Base-by-base conservation (phyloP, 306 rosid genomes). In the Cyamopsis tetragonoloba region DNA sequence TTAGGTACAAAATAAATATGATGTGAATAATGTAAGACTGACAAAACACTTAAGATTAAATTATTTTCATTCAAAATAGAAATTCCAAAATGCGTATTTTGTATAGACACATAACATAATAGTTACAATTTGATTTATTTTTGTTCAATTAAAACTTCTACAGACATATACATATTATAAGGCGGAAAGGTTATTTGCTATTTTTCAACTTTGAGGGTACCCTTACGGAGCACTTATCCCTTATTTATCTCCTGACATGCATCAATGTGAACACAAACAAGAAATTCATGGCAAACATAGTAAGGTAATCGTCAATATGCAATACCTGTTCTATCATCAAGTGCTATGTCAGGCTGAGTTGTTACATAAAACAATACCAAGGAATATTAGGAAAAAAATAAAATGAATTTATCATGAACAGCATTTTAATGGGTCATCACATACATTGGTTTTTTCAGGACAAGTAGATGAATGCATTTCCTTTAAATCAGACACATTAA, bases 361-460 rank as follows among this genome's bases (percentile, higher is more conserved):
- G 37, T 58, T 44, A 19, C 10, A 24, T 71, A 30, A 44, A 57
- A 19, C 39, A 26, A 3, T 22, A 7, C 27, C 49, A 49, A 12
- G 24, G 31, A 30, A 7, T 42, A 48, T 66, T 14, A 56, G 7
- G 50, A 1, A 10, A 22, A 35, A 17, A 43, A 64, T 58, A 66
- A 38, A 17, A 53, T 48, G 34, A 50, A 75, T 5, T 23, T 59
- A 65, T 50, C 56, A 56, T 56, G 59, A 27, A 60, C 58, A 54
- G 23, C 10, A 64, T 60, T 59, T 42, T 35, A 19, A 39, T 3
- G 56, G 67, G 41, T 41, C 43, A 8, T 19, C 27, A 43, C 24
- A 63, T 78, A 92, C 98, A 93, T 80, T 89, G 20, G 90, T 80
- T 78, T 88, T 87, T 73, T 63, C 82, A 49, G 91, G 96, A 70